A percentile compares a stretch with the other conserved stretches of the same genome.
phyloP scores from a whole-genome alignment of 176 grass and related monocot genomes.

The Lolium rigidum region DNA sequence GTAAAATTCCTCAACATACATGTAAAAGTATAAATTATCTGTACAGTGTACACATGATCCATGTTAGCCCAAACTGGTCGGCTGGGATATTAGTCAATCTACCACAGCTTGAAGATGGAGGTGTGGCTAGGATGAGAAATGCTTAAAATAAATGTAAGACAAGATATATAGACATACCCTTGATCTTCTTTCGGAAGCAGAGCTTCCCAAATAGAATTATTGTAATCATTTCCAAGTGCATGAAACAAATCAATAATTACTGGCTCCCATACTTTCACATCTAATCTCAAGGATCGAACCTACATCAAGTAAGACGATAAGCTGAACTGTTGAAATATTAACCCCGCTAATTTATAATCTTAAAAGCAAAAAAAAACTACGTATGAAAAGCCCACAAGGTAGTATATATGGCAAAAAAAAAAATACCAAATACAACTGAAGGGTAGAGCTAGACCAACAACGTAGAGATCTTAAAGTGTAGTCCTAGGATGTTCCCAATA shows the following conservation, averaged over 20 bases:
- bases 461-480: constrained; percentile 4
- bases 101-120: constrained; percentile 19
- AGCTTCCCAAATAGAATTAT: constrained; percentile 97
- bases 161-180: constrained; percentile 57
- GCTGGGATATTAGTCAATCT: constrained; percentile 29
- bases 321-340: constrained; percentile 1
- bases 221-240: constrained; percentile 85
- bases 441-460: neutral
- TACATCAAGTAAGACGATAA: constrained; percentile 55
- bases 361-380: constrained; percentile 25
- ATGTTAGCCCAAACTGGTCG: constrained; percentile 21
- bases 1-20: constrained; percentile 15
- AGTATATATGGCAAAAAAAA: constrained; percentile 24
- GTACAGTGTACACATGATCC: constrained; percentile 38
- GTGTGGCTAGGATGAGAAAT: constrained; percentile 5
- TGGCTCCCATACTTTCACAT: constrained; percentile 97
- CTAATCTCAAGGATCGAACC: constrained; percentile 91
- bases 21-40: neutral
- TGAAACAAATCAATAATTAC: constrained; percentile 81
- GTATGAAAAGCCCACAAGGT: constrained; percentile 4
- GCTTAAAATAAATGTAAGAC: constrained; percentile 30
- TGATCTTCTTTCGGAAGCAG: constrained; percentile 76
- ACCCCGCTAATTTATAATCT: constrained; percentile 16
- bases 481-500: no score
- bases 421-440: constrained; percentile 8